Percentiles rank a stretch among this genome's conserved stretches.
phyloP scores from a whole-genome alignment of 371 early-diverging fungal species.

The Apophysomyces trapeziformis region DNA sequence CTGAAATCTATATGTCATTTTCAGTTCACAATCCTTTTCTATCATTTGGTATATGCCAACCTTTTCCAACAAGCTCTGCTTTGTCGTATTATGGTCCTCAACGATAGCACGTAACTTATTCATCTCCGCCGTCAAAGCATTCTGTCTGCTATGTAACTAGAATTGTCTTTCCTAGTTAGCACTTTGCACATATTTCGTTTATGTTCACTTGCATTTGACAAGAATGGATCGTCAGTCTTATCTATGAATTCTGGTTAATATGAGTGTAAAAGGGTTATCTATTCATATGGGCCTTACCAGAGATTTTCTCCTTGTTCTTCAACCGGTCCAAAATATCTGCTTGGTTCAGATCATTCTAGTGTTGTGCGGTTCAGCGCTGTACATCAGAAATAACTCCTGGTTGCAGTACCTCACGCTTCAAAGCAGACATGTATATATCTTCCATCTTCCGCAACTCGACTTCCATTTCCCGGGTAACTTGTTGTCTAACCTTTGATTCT shows the following conservation, averaged over 20 bases:
- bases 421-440: slow-evolving; percentile 38
- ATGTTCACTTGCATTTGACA: slow-evolving; percentile 2
- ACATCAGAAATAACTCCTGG: not conserved
- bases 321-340: slow-evolving; percentile 15
- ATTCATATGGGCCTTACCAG: not conserved
- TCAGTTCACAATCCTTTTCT: not conserved
- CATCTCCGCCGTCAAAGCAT: slow-evolving; percentile 28
- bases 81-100: slow-evolving; percentile 30
- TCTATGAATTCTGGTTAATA: not conserved
- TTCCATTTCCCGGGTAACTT: slow-evolving; percentile 54
- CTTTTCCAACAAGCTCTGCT: slow-evolving; percentile 29
- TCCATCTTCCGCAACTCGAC: slow-evolving; percentile 46
- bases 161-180: not conserved
- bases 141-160: slow-evolving; percentile 24
- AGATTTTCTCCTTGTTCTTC: not conserved
- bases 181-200: not conserved
- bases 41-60: slow-evolving; percentile 2
- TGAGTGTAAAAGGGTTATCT: not conserved
- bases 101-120: slow-evolving; percentile 24
- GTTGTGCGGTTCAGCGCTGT: not conserved
- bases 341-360: slow-evolving; percentile 26
- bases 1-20: slow-evolving; percentile 27
- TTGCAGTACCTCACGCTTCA: slow-evolving; percentile 38
- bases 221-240: not conserved
- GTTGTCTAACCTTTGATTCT: slow-evolving; percentile 60